Evolutionary conservation across 257 asterid species (phyloP).

Genomic region (Solanum appendiculatum): DNA sequence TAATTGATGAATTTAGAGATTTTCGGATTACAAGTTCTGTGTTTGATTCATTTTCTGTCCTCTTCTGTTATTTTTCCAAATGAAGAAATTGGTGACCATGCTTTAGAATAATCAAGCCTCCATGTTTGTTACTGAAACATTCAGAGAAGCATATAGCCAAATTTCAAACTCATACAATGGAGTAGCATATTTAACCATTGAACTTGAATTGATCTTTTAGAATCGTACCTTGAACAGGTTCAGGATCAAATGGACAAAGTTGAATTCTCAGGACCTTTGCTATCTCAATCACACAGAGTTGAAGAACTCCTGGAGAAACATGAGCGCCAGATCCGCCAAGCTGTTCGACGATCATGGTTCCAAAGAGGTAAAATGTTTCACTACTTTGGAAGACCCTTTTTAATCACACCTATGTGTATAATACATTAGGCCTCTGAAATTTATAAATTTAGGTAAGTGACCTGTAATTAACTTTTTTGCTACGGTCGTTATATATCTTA

Average conservation of each 20-base stretch:
- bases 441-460: not conserved
- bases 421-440: not conserved
- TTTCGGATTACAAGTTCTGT: not conserved
- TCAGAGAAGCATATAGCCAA: not conserved
- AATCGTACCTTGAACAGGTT: slow-evolving; percentile 39
- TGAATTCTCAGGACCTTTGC: slow-evolving; percentile 90
- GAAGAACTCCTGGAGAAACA: slow-evolving; percentile 85
- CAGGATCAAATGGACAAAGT: slow-evolving; percentile 83
- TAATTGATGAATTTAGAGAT: not conserved
- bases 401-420: not conserved
- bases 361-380: slow-evolving; percentile 49
- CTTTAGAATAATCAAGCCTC: not conserved
- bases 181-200: not conserved
- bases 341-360: slow-evolving; percentile 92
- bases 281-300: slow-evolving; percentile 64
- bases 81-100: not conserved
- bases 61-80: not conserved
- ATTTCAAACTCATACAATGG: not conserved
- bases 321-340: slow-evolving; percentile 96
- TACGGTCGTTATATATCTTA: not conserved
- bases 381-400: not conserved
- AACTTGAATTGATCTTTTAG: not conserved
- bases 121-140: not conserved
- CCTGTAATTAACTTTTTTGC: not conserved
- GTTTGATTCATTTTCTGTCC: not conserved